Evolutionary conservation across 179 eudicot genomes (phyloP), one percentile per base, ranked within the genome.

Genomic region (Spinacia oleracea): DNA sequence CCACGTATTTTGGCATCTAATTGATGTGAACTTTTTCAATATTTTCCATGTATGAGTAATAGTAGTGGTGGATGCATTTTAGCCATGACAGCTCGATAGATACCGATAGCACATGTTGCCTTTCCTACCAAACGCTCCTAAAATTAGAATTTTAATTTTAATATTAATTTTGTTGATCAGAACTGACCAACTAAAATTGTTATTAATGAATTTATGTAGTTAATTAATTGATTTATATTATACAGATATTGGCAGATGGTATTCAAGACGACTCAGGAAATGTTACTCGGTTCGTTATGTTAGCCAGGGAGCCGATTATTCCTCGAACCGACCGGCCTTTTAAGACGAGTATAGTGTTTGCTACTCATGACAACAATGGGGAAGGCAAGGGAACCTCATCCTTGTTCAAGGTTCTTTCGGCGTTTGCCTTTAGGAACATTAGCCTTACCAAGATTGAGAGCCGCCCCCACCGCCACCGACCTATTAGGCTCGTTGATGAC

Each of bases 261-360:
- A 90, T 92, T 68, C 98, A 93, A 72, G 98, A 93, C 81, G 97
- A 93, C 70, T 84, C 93, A 4, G 83, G 94, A 35, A 90, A 90
- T 73, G 90, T 89, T 32, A 90, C 92, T 0, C 83, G 94, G 27
- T 90, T 90, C 81, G 90, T 90, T 51, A 86, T 89, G 92, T 83
- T 90, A 42, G 94, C 94, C 0, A 86, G 94, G 6, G 94, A 90
- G 72, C 94, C 94, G 6, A 85, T 89, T 40, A 88, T 90, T 15
- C 94, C 94, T 0, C 70, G 92, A 16, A 88, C 87, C 0, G 94
- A 89, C 72, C 84, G 89, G 10, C 92, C 92, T 5, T 90, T 89
- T 77, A 89, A 89, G 80, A 90, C 94, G 7, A 90, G 94, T 84
- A 89, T 90, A 10, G 94, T 90, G n/a, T 89, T 90, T 78, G 94